Evolutionary conservation across 495 filamentous ascomycete genomes (phyloP), one percentile per base, ranked within the genome.

Genomic region (Aspergillus bridgeri): DNA sequence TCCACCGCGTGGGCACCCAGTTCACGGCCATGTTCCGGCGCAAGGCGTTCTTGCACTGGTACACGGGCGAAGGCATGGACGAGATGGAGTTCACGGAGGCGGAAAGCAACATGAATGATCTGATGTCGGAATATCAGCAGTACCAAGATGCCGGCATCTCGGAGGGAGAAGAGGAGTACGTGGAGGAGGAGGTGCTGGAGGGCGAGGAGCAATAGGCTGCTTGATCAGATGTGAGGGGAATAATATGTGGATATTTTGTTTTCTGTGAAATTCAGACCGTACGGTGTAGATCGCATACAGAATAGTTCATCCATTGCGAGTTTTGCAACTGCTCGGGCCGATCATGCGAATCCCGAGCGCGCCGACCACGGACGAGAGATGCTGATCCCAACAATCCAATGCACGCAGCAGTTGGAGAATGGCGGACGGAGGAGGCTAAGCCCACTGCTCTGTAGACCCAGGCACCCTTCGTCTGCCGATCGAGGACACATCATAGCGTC

Each of bases 21-120:
- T 99, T 99, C 86, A 90, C 87, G 78, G 94, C 94, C 70, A 99
- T 99, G 94, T 99, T 98, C 88, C 83, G 93, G 79, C 91, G 94
- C 77, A 99, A 98, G 87, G 94, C 94, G 86, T 99, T 99, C 92
- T 90, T 99, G 89, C 94, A 98, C 86, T 99, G 94, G 94, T 99
- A 99, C 80, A 99, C 95, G 85, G 91, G 92, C 72, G 94, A 99
- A 86, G 94, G 94, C 81, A 99, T 99, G 94, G 94, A 99, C 81
- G 94, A 99, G 88, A 98, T 98, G 94, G 95, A 98, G 83, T 99
- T 99, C 81, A 97, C 94, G 72, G 95, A 98, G 85, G 94, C 94
- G 66, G 94, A 99, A 89, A 93, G 89, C 82, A 99, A 99, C 83
- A 99, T 99, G 95, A 99, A 98, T 82, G 94, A 99, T 77, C 81